A percentile compares a stretch with the other conserved stretches of the same genome.
Evolutionary conservation across 2,329 filamentous ascomycete genomes (phyloP).

Genomic region (Claviceps africana): DNA sequence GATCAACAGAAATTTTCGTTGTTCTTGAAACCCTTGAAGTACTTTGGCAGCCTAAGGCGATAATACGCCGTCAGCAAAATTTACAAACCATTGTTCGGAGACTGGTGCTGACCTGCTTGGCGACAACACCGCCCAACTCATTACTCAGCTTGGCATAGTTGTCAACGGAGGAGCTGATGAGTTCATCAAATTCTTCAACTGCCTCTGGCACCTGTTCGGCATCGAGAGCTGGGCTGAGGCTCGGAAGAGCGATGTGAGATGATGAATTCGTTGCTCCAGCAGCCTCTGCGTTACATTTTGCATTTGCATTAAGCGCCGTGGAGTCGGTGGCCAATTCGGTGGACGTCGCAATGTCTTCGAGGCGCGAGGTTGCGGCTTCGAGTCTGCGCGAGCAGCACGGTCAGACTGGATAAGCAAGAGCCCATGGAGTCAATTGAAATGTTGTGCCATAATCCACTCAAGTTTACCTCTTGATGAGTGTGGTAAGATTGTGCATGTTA

Average conservation of each 20-base stretch:
- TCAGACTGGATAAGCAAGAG: not conserved
- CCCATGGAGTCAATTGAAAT: not conserved
- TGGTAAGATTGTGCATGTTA: conserved; percentile 93
- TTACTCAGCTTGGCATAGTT: conserved; percentile 68
- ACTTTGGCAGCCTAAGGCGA: conserved; percentile 34
- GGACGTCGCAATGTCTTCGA: conserved; percentile 88
- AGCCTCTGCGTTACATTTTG: conserved; percentile 17
- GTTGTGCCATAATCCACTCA: not conserved
- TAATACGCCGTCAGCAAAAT: conserved; percentile 26
- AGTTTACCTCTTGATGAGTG: conserved; percentile 85
- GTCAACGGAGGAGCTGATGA: conserved; percentile 60
- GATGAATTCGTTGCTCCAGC: conserved; percentile 25
- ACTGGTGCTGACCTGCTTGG: conserved; percentile 52
- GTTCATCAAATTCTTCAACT: conserved; percentile 76
- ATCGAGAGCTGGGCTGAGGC: conserved; percentile 12
- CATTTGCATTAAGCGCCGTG: conserved; percentile 28
- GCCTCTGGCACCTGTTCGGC: conserved; percentile 52
- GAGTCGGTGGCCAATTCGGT: conserved; percentile 44
- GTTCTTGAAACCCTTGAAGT: conserved; percentile 58
- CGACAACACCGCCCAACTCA: conserved; percentile 62
- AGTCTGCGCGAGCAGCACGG: conserved; percentile 43
- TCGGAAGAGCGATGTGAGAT: conserved; percentile 20
- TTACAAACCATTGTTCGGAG: conserved; percentile 40
- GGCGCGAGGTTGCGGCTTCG: conserved; percentile 87
- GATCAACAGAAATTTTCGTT: conserved; percentile 78